Evolutionary conservation across 2,329 filamentous ascomycete genomes (phyloP).

Genomic region (Fusarium sacchari): DNA sequence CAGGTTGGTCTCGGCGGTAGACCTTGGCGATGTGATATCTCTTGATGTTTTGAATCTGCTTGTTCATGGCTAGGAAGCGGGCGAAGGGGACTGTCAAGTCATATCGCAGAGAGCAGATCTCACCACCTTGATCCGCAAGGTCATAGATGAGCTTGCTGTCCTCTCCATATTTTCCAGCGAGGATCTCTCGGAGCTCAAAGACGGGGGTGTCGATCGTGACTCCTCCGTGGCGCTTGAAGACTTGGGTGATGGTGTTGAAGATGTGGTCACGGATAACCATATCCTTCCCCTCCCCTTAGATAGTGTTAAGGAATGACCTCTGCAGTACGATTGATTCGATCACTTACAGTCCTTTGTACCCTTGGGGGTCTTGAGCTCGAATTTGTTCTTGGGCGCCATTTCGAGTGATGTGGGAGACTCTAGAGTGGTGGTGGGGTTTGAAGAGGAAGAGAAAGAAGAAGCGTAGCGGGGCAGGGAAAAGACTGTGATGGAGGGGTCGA

Average conservation of each 20-base stretch:
- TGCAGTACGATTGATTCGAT: neutral
- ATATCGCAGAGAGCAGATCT: slow-evolving; percentile 79
- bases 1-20: slow-evolving; percentile 57
- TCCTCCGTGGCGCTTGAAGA: slow-evolving; percentile 86
- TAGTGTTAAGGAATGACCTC: slow-evolving; percentile 19
- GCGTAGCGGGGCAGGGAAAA: slow-evolving; percentile 39
- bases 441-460: slow-evolving; percentile 19
- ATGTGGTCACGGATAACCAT: slow-evolving; percentile 85
- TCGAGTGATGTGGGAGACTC: slow-evolving; percentile 34
- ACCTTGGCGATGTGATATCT: slow-evolving; percentile 97
- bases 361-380: slow-evolving; percentile 83
- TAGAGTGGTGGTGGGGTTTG: slow-evolving; percentile 34
- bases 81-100: slow-evolving; percentile 92
- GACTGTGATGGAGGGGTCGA: slow-evolving; percentile 35
- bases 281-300: slow-evolving; percentile 72
- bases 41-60: slow-evolving; percentile 83
- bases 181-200: slow-evolving; percentile 87
- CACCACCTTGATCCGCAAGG: slow-evolving; percentile 85
- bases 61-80: slow-evolving; percentile 92
- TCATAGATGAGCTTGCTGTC: slow-evolving; percentile 94
- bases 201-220: slow-evolving; percentile 84
- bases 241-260: slow-evolving; percentile 77
- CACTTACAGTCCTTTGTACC: slow-evolving; percentile 82
- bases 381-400: slow-evolving; percentile 48
- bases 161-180: slow-evolving; percentile 91